These are phyloP conservation scores for Teratosphaeria viscida DNA, from an alignment of 2,329 filamentous ascomycete genomes.

Conservation along the genomic window DNA sequence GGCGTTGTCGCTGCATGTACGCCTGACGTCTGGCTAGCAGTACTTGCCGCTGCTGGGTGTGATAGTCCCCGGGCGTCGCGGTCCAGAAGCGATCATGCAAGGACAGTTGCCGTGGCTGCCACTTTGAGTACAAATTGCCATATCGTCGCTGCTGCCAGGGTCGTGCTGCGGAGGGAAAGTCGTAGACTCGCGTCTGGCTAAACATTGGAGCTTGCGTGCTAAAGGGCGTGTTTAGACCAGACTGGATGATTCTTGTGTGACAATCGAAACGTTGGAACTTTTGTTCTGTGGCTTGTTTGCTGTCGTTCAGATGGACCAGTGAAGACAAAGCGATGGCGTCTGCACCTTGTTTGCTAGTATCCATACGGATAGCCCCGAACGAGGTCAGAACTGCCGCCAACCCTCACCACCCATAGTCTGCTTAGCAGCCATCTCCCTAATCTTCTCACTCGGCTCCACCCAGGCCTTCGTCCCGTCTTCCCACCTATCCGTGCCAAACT, in stretches of 20 bases:
- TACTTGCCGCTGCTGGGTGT: background rate
- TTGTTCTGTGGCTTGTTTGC: background rate
- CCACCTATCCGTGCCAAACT: conserved; percentile 34
- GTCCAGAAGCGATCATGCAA: background rate
- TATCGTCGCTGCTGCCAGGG: background rate
- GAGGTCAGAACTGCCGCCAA: conserved; percentile 32
- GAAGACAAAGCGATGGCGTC: background rate
- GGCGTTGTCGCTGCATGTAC: background rate
- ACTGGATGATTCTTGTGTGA: background rate
- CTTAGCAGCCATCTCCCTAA: conserved; percentile 30
- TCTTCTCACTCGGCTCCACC: conserved; percentile 32
- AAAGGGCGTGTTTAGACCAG: background rate
- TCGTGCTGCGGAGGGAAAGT: background rate
- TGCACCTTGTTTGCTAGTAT: background rate
- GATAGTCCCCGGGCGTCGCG: background rate
- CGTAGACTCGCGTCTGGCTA: background rate
- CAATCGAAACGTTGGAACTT: background rate
- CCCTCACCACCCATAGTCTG: conserved; percentile 38
- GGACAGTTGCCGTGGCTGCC: background rate
- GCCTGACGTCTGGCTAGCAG: background rate
- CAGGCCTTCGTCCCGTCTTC: conserved; percentile 36
- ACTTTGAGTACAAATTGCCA: background rate
- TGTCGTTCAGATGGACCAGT: background rate
- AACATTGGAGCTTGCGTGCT: background rate
- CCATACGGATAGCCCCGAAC: background rate